Base-by-base conservation (phyloP, 2,329 filamentous ascomycete genomes). In the Cytospora leucostoma region DNA sequence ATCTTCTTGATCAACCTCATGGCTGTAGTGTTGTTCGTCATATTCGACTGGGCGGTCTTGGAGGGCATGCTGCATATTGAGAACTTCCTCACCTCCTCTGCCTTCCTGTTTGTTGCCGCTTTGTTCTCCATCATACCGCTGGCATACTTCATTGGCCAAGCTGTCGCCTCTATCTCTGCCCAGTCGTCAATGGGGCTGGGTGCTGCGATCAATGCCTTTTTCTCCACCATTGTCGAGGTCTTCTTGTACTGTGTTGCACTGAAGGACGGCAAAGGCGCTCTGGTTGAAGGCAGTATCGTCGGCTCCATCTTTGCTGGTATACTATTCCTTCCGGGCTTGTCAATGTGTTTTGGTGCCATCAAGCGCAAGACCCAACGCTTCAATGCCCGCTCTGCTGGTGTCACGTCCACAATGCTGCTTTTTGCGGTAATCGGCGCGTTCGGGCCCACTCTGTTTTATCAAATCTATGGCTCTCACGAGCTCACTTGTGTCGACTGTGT, bases 1-100 rank as follows among this genome's bases (percentile, higher is more conserved):
- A 96, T 99, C 73, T 98, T 99, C 78, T 86, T 99, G 68, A 97
- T 99, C 81, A 99, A 99, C 74, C 84, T 99, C 63, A 92, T 98
- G 79, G 90, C 87, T 13, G 86, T 99, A 19, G 95, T 99, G n/a
- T 79, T 91, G 32, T 97, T 99, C 73, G 91, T 94, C 71, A 96
- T 99, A 67, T 86, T 96, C 68, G 95, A 99, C 79, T 98, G 94
- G 82, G 88, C 88, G 65, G 82, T 99, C 32, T 80, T 99, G 33
- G 84, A 88, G 38, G 80, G 87, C 17, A 77, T 86, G 4, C 77
- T 98, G 40, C 84, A 89, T 21, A 69, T 96, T 32, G 79, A 95
- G 33, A 87, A 82, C 66, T 86, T 88, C 74, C 76, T 97, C 68
- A 97, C 94, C 0, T 88, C 91, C 33, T 88, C 92, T 0, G 92